These are phyloP conservation scores for Eucalyptus cloeziana DNA, from an alignment of 345 rosid species.

Conservation along the genomic window DNA sequence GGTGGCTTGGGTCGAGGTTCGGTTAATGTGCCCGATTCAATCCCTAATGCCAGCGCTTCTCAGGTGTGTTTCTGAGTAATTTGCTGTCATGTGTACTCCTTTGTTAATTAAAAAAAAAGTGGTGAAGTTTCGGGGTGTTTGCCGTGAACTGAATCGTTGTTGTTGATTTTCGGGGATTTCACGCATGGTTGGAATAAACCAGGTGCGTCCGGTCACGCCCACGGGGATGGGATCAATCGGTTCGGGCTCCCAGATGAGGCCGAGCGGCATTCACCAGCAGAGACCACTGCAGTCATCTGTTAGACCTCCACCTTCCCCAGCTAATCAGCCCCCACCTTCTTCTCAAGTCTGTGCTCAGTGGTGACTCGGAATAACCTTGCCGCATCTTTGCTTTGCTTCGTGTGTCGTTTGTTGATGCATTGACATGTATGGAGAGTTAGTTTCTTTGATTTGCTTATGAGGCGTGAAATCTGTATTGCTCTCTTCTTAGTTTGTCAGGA, in stretches of 20 bases:
- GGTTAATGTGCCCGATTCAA: constrained; percentile 38
- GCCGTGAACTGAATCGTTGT: not conserved
- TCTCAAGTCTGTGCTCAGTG: constrained; percentile 40
- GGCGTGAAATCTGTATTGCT: not conserved
- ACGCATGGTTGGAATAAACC: not conserved
- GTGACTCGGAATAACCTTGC: not conserved
- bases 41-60: constrained; percentile 21
- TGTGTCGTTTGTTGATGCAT: not conserved
- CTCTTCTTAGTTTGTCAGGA: not conserved
- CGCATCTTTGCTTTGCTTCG: not conserved
- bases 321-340: constrained; percentile 26
- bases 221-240: not conserved
- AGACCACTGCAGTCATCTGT: constrained; percentile 63
- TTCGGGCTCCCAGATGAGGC: constrained; percentile 56
- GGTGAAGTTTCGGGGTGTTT: not conserved
- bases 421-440: not conserved
- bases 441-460: not conserved
- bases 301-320: constrained; percentile 49
- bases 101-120: not conserved
- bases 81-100: not conserved
- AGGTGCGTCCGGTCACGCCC: constrained; percentile 1
- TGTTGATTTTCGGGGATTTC: not conserved
- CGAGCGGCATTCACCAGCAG: constrained; percentile 69
- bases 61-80: constrained; percentile 25
- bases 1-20: constrained; percentile 43